Percentiles rank a stretch among this genome's conserved stretches.
phyloP scores from a whole-genome alignment of 2,329 filamentous ascomycete genomes.

The Fusarium dlaminii region DNA sequence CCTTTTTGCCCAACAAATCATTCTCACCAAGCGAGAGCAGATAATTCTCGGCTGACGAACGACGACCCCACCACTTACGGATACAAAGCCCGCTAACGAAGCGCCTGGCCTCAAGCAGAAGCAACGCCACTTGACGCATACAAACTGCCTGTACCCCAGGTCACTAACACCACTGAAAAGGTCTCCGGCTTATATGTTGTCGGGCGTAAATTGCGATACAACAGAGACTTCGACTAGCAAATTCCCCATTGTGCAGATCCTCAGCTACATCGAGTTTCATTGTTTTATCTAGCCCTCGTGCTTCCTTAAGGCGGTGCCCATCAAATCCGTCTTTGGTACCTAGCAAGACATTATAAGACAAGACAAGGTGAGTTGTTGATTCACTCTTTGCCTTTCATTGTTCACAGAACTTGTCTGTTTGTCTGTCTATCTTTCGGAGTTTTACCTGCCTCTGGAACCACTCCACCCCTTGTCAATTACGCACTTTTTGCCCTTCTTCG shows the following conservation, averaged over 20 bases:
- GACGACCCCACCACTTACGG: neutral
- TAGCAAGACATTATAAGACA: neutral
- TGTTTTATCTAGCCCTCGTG: neutral
- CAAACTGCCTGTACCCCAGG: slow-evolving; percentile 13
- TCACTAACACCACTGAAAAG: neutral
- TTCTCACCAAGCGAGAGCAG: slow-evolving; percentile 2
- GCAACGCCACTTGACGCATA: slow-evolving; percentile 10
- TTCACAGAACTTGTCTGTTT: neutral
- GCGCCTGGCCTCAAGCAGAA: slow-evolving; percentile 11
- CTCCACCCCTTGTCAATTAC: slow-evolving; percentile 23
- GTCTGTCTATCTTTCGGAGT: neutral
- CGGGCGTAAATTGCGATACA: slow-evolving; percentile 13
- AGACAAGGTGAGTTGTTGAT: neutral
- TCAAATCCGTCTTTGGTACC: neutral
- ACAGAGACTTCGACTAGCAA: neutral
- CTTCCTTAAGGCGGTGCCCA: neutral
- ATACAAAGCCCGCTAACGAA: neutral
- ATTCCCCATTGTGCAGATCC: slow-evolving; percentile 17
- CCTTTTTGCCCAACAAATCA: slow-evolving; percentile 3
- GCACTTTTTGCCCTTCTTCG: slow-evolving; percentile 3
- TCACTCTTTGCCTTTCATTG: neutral
- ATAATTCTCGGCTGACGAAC: slow-evolving; percentile 4
- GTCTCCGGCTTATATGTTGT: slow-evolving; percentile 1
- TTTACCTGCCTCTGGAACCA: slow-evolving; percentile 18
- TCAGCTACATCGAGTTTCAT: slow-evolving; percentile 10